A percentile compares a stretch with the other conserved stretches of the same genome.
These are phyloP conservation scores for Cryptococcus sp. DNA, from an alignment of 1,284 basidiomycete species.

Conservation along the genomic window DNA sequence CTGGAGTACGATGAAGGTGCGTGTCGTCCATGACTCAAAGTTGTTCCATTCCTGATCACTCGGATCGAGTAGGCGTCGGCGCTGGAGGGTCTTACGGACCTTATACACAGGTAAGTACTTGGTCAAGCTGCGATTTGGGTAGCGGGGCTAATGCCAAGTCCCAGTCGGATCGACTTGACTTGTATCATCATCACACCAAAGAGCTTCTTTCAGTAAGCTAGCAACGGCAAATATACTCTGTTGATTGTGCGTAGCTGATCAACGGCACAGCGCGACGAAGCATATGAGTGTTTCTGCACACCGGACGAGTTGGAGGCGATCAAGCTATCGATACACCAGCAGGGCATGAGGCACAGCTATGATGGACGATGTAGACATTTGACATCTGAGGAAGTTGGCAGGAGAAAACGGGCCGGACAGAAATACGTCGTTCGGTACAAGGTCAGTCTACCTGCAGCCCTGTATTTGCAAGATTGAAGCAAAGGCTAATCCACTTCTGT, in stretches of 20 bases:
- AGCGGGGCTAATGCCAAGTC: not conserved
- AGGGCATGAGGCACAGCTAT: constrained; percentile 75
- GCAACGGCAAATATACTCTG: not conserved
- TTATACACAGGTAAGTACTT: constrained; percentile 70
- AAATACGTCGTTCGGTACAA: constrained; percentile 83
- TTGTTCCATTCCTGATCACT: too few species aligned
- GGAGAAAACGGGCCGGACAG: constrained; percentile 72
- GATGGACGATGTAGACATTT: constrained; percentile 82
- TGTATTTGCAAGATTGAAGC: too few species aligned
- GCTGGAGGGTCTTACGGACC: constrained; percentile 70
- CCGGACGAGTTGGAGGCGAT: constrained; percentile 67
- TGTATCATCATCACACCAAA: constrained; percentile 75
- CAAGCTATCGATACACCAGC: constrained; percentile 66
- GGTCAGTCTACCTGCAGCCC: constrained; percentile 56
- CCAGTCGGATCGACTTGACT: constrained; percentile 82
- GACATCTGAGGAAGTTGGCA: constrained; percentile 77
- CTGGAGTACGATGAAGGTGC: constrained; percentile 86
- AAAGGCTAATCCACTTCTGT: too few species aligned
- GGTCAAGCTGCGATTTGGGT: not conserved
- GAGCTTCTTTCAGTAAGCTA: constrained; percentile 70
- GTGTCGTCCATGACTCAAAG: constrained; percentile 14
- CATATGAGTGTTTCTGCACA: constrained; percentile 94
- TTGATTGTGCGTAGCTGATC: constrained; percentile 1
- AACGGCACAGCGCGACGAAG: constrained; percentile 47
- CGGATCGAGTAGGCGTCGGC: constrained; percentile 60